Conservation (phyloP, 1,284 basidiomycete species). For the Cryptococcus hybrid region DNA sequence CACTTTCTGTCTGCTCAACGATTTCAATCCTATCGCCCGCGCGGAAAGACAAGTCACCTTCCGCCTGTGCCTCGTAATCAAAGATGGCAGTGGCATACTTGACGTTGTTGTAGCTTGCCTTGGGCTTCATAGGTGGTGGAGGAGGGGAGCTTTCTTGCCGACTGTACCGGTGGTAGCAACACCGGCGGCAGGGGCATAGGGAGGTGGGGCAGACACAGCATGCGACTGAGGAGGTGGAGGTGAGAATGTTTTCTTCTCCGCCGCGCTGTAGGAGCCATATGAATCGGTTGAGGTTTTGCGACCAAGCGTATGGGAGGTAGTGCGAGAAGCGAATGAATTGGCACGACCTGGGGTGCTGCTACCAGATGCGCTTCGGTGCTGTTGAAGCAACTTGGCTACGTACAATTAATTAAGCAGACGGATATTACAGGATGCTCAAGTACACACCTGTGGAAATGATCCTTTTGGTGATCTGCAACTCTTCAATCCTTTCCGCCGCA, state of each 20-base stretch:
- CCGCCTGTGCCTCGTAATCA: conserved; percentile 90
- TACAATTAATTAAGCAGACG: not conserved
- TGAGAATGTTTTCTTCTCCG: conserved; percentile 11
- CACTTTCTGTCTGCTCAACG: conserved; percentile 74
- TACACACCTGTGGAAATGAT: conserved; percentile 75
- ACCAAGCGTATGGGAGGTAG: conserved; percentile 25
- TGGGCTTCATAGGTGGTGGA: conserved; percentile 74
- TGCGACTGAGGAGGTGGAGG: conserved; percentile 38
- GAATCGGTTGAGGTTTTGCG: conserved; percentile 51
- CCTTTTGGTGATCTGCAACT: conserved; percentile 72
- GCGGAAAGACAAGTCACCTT: conserved; percentile 88
- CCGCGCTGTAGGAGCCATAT: not conserved
- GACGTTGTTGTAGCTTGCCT: conserved; percentile 60
- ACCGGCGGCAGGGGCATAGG: conserved; percentile 45
- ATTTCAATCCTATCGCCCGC: conserved; percentile 94
- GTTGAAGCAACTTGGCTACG: conserved; percentile 40
- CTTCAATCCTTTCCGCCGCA: conserved; percentile 71
- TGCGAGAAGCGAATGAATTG: conserved; percentile 51
- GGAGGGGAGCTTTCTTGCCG: conserved; percentile 82
- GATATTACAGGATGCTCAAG: not conserved
- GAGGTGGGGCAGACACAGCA: conserved; percentile 58
- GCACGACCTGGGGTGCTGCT: conserved; percentile 31
- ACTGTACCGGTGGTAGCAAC: conserved; percentile 44
- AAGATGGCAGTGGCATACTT: conserved; percentile 91
- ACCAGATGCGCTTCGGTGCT: conserved; percentile 36